Evolutionary conservation across 202 grass and related monocot genomes (phyloP).

Genomic region (Cymbopogon flexuosus): DNA sequence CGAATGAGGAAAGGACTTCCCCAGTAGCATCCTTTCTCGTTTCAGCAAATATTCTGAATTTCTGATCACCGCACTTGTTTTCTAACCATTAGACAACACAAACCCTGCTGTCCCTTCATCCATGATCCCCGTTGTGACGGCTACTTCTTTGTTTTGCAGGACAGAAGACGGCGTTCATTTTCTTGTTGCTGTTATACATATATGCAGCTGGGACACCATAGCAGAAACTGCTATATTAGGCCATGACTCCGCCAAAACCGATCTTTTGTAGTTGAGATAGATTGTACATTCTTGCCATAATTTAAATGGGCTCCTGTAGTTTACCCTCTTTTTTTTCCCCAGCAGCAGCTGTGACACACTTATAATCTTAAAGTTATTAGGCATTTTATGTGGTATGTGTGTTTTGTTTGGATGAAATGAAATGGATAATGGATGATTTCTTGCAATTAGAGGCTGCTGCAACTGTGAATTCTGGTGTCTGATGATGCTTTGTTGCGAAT

Average conservation of each 20-base stretch:
- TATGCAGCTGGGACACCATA: neutral
- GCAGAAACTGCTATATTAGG: neutral
- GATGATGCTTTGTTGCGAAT: neutral
- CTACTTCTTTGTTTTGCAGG: conserved; percentile 35
- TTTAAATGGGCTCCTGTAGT: conserved; percentile 28
- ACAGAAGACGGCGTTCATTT: conserved; percentile 21
- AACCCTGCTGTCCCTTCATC: neutral
- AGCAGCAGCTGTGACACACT: neutral
- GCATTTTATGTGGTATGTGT: conserved; percentile 16
- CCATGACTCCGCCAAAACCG: neutral
- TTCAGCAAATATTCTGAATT: conserved; percentile 13
- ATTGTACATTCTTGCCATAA: conserved; percentile 44
- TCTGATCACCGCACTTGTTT: neutral
- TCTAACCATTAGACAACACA: neutral
- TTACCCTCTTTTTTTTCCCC: neutral
- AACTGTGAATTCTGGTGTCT: neutral
- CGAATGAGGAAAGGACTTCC: neutral
- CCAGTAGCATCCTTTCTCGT: neutral
- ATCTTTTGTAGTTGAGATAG: conserved; percentile 43
- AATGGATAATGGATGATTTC: neutral
- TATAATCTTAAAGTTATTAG: conserved; percentile 11
- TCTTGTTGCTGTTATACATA: neutral
- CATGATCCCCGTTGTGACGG: neutral
- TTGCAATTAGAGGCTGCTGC: neutral
- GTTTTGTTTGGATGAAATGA: conserved; percentile 10